phyloP scores from a whole-genome alignment of 1,284 basidiomycete genomes.

The Sporisorium exsertum region DNA sequence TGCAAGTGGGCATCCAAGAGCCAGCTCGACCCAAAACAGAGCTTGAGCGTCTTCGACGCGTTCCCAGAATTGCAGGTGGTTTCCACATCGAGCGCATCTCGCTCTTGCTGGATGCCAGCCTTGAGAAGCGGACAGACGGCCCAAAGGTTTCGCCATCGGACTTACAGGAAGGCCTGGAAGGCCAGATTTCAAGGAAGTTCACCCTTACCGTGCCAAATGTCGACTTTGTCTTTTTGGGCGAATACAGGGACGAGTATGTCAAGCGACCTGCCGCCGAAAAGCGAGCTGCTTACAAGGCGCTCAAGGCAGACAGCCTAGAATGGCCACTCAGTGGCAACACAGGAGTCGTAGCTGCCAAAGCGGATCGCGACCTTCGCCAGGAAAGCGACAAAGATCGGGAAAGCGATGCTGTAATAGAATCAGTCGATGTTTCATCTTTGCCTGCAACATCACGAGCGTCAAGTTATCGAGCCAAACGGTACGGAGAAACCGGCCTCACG shows the following conservation, averaged over 20 bases:
- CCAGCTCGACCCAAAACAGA: slow-evolving; percentile 25
- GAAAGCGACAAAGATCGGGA: slow-evolving; percentile 4
- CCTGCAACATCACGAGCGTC: background rate
- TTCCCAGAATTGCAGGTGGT: slow-evolving; percentile 49
- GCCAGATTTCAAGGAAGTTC: slow-evolving; percentile 27
- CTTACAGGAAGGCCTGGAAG: background rate
- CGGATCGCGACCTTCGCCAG: background rate
- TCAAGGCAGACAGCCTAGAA: slow-evolving; percentile 49
- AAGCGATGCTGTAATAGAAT: background rate
- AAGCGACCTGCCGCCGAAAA: slow-evolving; percentile 45
- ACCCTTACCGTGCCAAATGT: slow-evolving; percentile 45
- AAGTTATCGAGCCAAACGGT: slow-evolving; percentile 11
- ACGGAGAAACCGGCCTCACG: slow-evolving; percentile 32
- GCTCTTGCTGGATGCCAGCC: slow-evolving; percentile 48
- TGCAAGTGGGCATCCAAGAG: slow-evolving; percentile 26
- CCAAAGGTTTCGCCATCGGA: background rate
- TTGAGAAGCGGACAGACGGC: background rate
- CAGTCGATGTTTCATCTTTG: background rate
- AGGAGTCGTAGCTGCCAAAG: background rate
- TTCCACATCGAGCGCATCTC: slow-evolving; percentile 41
- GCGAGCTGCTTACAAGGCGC: slow-evolving; percentile 56
- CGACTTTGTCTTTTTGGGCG: slow-evolving; percentile 43
- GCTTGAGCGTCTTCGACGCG: slow-evolving; percentile 22
- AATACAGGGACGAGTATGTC: slow-evolving; percentile 57
- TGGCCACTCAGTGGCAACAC: slow-evolving; percentile 41